Evolutionary conservation across 345 rosid genomes (phyloP).

Genomic region (Theobroma cacao): DNA sequence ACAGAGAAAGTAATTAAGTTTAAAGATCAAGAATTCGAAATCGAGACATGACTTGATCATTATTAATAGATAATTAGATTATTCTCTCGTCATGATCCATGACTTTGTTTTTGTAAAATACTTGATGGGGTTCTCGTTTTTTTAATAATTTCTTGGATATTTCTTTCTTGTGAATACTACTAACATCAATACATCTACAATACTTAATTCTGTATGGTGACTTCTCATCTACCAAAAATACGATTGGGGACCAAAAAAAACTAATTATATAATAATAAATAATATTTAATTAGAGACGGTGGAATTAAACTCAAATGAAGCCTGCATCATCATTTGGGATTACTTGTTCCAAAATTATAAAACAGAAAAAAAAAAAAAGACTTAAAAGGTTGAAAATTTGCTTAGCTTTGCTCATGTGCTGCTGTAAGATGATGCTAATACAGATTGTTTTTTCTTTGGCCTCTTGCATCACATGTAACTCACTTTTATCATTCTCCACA

Average conservation of each 20-base stretch:
- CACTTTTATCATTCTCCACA: not conserved
- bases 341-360: not conserved
- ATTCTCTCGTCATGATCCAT: no score
- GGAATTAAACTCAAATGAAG: not conserved
- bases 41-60: not conserved
- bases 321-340: not conserved
- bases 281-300: not conserved
- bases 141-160: not conserved
- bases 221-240: conserved; percentile 5
- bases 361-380: no score
- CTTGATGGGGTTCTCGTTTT: not conserved
- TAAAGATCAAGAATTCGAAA: not conserved
- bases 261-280: not conserved
- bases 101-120: not conserved
- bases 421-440: not conserved
- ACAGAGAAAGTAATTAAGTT: no score
- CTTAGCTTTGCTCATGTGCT: not conserved
- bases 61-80: not conserved
- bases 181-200: no score
- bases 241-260: not conserved
- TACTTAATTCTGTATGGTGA: not conserved
- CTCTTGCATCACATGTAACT: not conserved
- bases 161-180: not conserved
- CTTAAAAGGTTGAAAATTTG: not conserved
- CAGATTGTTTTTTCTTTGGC: not conserved